Percentiles rank a stretch among this genome's conserved stretches.
These are phyloP conservation scores for Paramecium caudatum DNA, from an alignment of 73 alveolate genomes.

Conservation along the genomic window DNA sequence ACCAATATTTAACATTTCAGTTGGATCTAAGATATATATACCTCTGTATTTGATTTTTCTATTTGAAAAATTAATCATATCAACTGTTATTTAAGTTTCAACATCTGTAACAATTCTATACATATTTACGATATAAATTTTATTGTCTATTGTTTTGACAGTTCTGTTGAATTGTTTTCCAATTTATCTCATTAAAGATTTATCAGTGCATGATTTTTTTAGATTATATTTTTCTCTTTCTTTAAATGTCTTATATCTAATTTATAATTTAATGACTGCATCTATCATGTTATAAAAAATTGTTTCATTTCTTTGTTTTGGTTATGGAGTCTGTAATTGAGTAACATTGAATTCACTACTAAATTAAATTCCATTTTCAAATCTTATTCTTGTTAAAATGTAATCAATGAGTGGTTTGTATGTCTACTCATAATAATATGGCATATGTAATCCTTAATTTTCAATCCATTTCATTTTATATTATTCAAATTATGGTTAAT, in stretches of 20 bases:
- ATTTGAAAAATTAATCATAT: neutral
- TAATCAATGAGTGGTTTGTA: constrained; percentile 45
- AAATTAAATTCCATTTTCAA: constrained; percentile 10
- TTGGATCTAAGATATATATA: neutral
- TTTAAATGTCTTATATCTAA: constrained; percentile 10
- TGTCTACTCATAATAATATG: constrained; percentile 9
- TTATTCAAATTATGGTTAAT: neutral
- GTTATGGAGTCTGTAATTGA: neutral
- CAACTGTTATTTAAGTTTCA: constrained; percentile 51
- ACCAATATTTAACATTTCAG: constrained; percentile 43
- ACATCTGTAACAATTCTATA: neutral
- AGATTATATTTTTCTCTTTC: neutral
- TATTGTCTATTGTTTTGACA: neutral
- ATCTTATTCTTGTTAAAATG: neutral
- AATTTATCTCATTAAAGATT: constrained; percentile 17
- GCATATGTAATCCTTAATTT: neutral
- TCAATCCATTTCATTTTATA: constrained; percentile 24
- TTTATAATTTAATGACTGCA: constrained; percentile 16
- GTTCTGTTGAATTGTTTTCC: constrained; percentile 37
- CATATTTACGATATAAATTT: constrained; percentile 33
- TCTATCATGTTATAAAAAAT: neutral
- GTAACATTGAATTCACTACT: constrained; percentile 11
- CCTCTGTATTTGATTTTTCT: neutral
- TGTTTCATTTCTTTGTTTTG: neutral
- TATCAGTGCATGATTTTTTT: neutral